phyloP scores from a whole-genome alignment of 768 basidiomycete genomes.

The Neoboletus brunneissimus region DNA sequence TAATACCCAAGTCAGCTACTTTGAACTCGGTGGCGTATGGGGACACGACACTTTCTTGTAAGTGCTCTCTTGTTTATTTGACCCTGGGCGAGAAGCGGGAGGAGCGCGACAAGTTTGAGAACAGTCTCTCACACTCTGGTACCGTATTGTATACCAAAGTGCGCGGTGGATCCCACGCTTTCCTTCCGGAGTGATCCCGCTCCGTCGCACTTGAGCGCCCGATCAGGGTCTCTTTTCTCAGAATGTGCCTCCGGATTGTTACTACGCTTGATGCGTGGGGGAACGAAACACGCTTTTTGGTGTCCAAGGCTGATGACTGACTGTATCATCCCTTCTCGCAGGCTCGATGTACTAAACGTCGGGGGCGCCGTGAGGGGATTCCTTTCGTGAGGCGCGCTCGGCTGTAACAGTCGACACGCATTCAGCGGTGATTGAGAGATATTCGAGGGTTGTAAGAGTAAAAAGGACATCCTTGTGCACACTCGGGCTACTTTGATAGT shows the following conservation, averaged over 20 bases:
- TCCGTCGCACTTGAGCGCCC: neutral
- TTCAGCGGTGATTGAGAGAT: neutral
- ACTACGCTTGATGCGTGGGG: neutral
- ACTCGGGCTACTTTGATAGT: neutral
- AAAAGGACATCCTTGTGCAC: neutral
- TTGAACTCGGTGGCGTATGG: conserved; percentile 99
- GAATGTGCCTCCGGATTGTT: neutral
- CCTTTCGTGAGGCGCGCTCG: conserved; percentile 45
- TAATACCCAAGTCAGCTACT: conserved; percentile 87
- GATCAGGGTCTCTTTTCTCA: neutral
- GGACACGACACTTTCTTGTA: conserved; percentile 97
- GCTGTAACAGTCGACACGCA: neutral
- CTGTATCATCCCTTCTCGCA: conserved; percentile 25
- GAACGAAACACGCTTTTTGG: neutral
- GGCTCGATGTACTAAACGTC: conserved; percentile 84
- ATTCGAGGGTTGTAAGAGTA: neutral
- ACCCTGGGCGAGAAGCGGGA: neutral
- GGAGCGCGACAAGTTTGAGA: neutral
- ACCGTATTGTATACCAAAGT: conserved; percentile 11
- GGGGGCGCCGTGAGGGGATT: conserved; percentile 91
- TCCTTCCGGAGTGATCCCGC: conserved; percentile 7
- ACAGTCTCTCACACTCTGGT: neutral
- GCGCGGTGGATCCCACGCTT: neutral
- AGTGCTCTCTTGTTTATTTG: conserved; percentile 33
- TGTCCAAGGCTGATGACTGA: conserved; percentile 5